A percentile compares a stretch with the other conserved stretches of the same genome.
phyloP scores from a whole-genome alignment of 345 rosid genomes.

The Eutrema yunnanense region DNA sequence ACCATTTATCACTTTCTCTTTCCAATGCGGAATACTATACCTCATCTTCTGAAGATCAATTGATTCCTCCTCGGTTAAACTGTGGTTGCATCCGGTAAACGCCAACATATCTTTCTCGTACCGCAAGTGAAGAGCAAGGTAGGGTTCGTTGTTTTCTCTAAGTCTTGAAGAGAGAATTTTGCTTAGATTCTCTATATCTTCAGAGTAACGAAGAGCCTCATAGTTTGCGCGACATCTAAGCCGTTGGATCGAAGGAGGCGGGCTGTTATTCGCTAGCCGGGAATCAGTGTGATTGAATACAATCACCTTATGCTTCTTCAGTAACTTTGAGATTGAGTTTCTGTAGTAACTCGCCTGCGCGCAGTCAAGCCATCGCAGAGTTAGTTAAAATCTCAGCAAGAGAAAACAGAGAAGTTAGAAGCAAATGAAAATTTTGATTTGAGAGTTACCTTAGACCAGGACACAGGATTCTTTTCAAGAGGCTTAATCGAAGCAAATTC shows the following conservation, averaged over 20 bases:
- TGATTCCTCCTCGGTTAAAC: slow-evolving; percentile 44
- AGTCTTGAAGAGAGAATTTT: slow-evolving; percentile 44
- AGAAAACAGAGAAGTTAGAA: background rate
- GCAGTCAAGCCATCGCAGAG: background rate
- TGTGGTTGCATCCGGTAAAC: slow-evolving; percentile 69
- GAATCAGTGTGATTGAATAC: slow-evolving; percentile 56
- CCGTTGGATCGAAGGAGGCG: slow-evolving; percentile 46
- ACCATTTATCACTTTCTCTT: slow-evolving; percentile 51
- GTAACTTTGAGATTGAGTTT: slow-evolving; percentile 30
- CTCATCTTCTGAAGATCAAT: slow-evolving; percentile 44
- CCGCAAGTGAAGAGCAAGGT: slow-evolving; percentile 71
- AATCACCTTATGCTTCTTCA: slow-evolving; percentile 48
- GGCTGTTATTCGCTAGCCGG: slow-evolving; percentile 60
- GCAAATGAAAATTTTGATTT: background rate
- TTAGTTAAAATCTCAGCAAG: background rate
- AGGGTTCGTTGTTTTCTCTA: slow-evolving; percentile 32
- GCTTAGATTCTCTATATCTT: slow-evolving; percentile 45
- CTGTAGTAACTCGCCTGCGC: slow-evolving; percentile 53
- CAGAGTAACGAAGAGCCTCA: slow-evolving; percentile 49
- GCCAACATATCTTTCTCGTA: slow-evolving; percentile 82
- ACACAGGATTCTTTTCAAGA: slow-evolving; percentile 43
- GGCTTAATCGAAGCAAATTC: slow-evolving; percentile 36
- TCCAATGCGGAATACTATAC: slow-evolving; percentile 45
- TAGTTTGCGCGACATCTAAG: slow-evolving; percentile 70
- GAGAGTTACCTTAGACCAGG: slow-evolving; percentile 57